Conservation (phyloP, 169 alveolate genomes). For the Babesia sp. region DNA sequence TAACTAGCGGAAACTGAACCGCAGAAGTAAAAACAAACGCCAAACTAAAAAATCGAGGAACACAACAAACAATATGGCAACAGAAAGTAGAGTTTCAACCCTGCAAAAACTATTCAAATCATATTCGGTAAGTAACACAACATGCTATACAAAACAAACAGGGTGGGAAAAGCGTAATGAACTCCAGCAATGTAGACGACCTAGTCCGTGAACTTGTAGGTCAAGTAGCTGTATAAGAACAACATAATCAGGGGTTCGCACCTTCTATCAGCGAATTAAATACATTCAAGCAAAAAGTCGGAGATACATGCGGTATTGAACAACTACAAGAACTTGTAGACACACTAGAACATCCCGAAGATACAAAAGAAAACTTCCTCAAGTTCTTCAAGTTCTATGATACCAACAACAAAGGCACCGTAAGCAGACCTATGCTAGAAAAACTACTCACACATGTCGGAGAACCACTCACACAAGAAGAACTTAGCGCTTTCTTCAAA, state of each 20-base stretch:
- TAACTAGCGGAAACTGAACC: not conserved
- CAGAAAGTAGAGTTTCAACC: not conserved
- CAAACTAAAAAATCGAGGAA: not conserved
- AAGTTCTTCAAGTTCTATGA: conserved; percentile 66
- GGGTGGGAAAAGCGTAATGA: conserved; percentile 55
- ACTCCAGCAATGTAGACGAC: conserved; percentile 37
- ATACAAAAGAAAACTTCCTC: conserved; percentile 46
- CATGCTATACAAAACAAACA: not conserved
- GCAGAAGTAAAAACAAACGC: not conserved
- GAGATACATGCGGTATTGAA: conserved; percentile 34
- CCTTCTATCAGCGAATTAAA: conserved; percentile 58
- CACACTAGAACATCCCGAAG: conserved; percentile 63
- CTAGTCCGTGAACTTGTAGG: conserved; percentile 60
- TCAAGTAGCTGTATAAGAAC: not conserved
- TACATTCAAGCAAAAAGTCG: conserved; percentile 33
- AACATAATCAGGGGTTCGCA: conserved; percentile 48
- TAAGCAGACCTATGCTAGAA: conserved; percentile 43
- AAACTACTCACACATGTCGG: conserved; percentile 63
- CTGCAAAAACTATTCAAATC: conserved; percentile 49
- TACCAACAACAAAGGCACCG: conserved; percentile 60
- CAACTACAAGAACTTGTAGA: conserved; percentile 31
- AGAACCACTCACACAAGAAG: conserved; percentile 39
- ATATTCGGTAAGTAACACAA: conserved; percentile 30
- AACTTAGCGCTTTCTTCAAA: conserved; percentile 40
- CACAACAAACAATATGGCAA: not conserved